A percentile compares a stretch with the other conserved stretches of the same genome.
Evolutionary conservation across 768 basidiomycete genomes (phyloP).

Genomic region (Phaeolepiota aurea): DNA sequence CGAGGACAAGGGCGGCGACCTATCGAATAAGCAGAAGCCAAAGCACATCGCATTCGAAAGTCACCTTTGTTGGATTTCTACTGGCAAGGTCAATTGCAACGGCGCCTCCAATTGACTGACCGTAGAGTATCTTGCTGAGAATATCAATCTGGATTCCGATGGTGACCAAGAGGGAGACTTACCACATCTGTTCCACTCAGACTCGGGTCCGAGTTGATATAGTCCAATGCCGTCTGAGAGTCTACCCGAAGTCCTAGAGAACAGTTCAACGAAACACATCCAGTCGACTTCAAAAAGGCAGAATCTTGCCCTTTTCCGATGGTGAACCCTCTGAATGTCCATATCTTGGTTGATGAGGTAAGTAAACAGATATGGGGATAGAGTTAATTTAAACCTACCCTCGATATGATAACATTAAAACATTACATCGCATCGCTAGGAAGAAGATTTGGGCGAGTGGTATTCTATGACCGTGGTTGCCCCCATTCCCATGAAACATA

Average conservation of each 20-base stretch:
- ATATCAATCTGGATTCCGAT: not conserved
- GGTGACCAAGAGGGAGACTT: no score
- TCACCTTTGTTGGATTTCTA: conserved; percentile 61
- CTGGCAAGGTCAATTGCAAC: conserved; percentile 85
- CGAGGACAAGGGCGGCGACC: conserved; percentile 77
- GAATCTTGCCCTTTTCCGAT: conserved; percentile 63
- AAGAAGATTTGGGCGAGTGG: conserved; percentile 82
- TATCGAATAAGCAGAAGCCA: conserved; percentile 15
- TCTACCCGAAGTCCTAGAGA: conserved; percentile 70
- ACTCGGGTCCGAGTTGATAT: conserved; percentile 51
- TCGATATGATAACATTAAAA: conserved; percentile 89
- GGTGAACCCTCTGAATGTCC: conserved; percentile 83
- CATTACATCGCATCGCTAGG: conserved; percentile 81
- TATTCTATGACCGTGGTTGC: conserved; percentile 84
- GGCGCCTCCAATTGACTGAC: conserved; percentile 88
- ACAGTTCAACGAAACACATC: not conserved
- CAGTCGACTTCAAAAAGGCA: not conserved
- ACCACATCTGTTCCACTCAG: no score
- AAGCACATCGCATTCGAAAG: conserved; percentile 11
- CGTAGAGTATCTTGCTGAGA: conserved; percentile 55
- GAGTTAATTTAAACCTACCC: conserved; percentile 43
- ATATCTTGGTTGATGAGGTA: conserved; percentile 53
- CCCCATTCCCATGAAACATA: conserved; percentile 91
- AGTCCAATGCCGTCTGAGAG: conserved; percentile 77
- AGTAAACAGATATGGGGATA: conserved; percentile 1